Base-by-base conservation (phyloP, 2,329 filamentous ascomycete genomes). In the Thielaviopsis cerberus region DNA sequence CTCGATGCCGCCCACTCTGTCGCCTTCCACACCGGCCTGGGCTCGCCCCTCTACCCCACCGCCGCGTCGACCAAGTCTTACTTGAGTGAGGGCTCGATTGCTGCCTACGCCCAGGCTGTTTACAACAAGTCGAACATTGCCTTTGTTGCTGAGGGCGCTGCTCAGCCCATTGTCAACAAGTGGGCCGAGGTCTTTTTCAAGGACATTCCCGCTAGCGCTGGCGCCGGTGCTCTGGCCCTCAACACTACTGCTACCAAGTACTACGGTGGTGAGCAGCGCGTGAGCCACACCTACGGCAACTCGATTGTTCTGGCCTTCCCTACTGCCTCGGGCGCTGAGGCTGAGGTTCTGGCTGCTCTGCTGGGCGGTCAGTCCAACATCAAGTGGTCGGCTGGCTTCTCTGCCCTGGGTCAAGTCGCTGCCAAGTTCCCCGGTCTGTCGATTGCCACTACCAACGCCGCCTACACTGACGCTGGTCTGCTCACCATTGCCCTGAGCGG, bases 381-480 rank as follows among this genome's bases (percentile, higher is more conserved):
- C 77, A 98, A 97, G 78, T 98, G 91, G 91, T 84, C 88, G 56
- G 75, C 88, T 62, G 92, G 92, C 66, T 97, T 95, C 79, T 91
- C 87, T 61, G 78, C 96, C 62, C 81, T 98, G 61, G 79, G 86
- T 68, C 90, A 95, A 77, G 85, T 84, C 61, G 79, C 82, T 59
- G 76, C 83, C 62, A 76, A 78, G 52, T 75, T 81, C 66, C 76
- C 83, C 41, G 81, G 82, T 63, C 80, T 86, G 63, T 78, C 76
- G 55, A 80, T 88, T 66, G 77, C 80, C 41, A 88, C 91, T 63
- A 79, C 83, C 66, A 91, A 92, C 74, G 75, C 82, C 64, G 79
- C 84, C 64, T 98, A 96, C 81, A 95, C 91, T 17, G 92, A 98
- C 68, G 88, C 92, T 63, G 91, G 92, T 66, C 85, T 98, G 53